Base-by-base conservation (phyloP, 495 filamentous ascomycete genomes). In the Podospora pseudopauciseta region DNA sequence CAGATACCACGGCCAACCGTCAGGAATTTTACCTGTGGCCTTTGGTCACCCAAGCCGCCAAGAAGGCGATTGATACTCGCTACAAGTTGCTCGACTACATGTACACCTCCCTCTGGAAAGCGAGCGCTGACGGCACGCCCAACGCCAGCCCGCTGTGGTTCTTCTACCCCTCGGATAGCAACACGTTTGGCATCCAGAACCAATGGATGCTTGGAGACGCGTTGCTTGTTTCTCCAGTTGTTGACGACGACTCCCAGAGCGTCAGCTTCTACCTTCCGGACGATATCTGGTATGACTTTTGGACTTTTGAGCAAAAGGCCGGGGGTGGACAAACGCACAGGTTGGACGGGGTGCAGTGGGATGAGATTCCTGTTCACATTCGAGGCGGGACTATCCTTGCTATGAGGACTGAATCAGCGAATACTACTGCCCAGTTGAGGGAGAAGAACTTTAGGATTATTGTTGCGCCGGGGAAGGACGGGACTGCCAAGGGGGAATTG, bases 21-120 rank as follows among this genome's bases (percentile, higher is more conserved):
- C 93, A 96, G 77, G 93, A 97, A 72, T 92, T 92, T 71, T 97
- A 96, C 77, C 86, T 82, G 30, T 95, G 90, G 88, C 74, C 80
- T 0, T 72, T 76, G 0, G 91, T 93, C 0, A 81, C 88, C 0
- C 81, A 83, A 3, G 88, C 89, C 0, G 92, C 90, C 0, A 80
- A 81, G 30, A 90, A 87, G 71, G 88, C 87, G 60, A 92, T 95
- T 69, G 86, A 86, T 27, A 89, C 88, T 69, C 84, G 92, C 11
- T 94, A 94, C 78, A 81, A 84, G 3, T 78, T 95, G 19, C 80
- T 95, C 15, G 91, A 94, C 76, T 94, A 95, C 78, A 81, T 93
- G 44, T 94, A 95, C 82, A 94, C 92, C 0, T 87, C 87, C 0
- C 75, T 94, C 72, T 74, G 71, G 20, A 88, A 90, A 72, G 78